Evolutionary conservation across 2,329 filamentous ascomycete genomes (phyloP).

Genomic region (Fusarium drepaniforme): DNA sequence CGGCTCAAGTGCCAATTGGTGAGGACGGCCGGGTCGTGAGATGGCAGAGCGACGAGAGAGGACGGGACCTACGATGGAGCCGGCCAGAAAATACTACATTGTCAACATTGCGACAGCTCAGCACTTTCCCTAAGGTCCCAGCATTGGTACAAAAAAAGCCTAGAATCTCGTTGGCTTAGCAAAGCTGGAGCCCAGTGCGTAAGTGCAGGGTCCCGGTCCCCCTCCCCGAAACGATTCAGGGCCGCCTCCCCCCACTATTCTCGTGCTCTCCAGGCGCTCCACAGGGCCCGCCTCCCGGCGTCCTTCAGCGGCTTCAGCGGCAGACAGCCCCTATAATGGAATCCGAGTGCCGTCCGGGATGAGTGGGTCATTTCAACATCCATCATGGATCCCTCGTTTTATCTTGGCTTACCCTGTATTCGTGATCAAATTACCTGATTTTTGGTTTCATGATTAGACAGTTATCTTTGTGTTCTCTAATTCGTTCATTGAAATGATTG

Average conservation of each 20-base stretch:
- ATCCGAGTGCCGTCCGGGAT: neutral
- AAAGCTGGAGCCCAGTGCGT: neutral
- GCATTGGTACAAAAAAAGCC: slow-evolving; percentile 6
- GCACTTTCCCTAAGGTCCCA: slow-evolving; percentile 10
- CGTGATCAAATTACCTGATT: neutral
- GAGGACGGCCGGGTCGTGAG: slow-evolving; percentile 15
- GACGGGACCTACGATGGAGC: slow-evolving; percentile 8
- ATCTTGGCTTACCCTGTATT: neutral
- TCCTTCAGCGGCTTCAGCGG: slow-evolving; percentile 15
- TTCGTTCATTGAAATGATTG: neutral
- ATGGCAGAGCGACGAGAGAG: slow-evolving; percentile 31
- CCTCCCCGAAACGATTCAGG: slow-evolving; percentile 4
- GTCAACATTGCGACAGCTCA: slow-evolving; percentile 42
- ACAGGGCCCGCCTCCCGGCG: slow-evolving; percentile 3
- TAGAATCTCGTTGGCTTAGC: slow-evolving; percentile 28
- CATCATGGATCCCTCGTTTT: slow-evolving; percentile 2
- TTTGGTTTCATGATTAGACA: neutral
- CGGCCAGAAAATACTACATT: slow-evolving; percentile 33
- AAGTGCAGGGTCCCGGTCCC: neutral
- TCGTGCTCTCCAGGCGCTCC: slow-evolving; percentile 4
- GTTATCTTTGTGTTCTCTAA: neutral
- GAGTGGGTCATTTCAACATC: neutral
- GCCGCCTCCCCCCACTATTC: slow-evolving; percentile 9
- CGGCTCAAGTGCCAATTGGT: slow-evolving; percentile 25
- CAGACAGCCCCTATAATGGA: slow-evolving; percentile 19